Percentiles rank a stretch among this genome's conserved stretches.
Conservation (phyloP, 495 filamentous ascomycete species). For the Patellaria atrata region DNA sequence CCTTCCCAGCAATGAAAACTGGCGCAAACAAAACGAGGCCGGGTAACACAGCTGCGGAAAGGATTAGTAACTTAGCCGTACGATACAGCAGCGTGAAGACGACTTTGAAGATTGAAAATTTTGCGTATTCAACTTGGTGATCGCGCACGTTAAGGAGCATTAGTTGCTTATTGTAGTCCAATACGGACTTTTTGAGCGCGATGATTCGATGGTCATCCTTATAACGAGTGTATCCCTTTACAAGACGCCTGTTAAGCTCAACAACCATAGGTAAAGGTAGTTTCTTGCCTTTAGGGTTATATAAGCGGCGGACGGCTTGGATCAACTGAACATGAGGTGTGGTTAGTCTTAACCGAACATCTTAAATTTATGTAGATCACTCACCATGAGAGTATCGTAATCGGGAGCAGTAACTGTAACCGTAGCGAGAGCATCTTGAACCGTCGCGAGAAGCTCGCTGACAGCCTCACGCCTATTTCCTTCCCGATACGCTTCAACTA, state of each 20-base stretch:
- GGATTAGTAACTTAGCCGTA: conserved; percentile 53
- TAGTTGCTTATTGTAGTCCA: conserved; percentile 78
- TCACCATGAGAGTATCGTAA: conserved; percentile 91
- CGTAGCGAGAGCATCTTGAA: conserved; percentile 68
- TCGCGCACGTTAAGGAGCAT: conserved; percentile 76
- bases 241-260: conserved; percentile 85
- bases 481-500: conserved; percentile 72
- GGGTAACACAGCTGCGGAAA: conserved; percentile 72
- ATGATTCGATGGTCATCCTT: conserved; percentile 82
- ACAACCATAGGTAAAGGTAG: conserved; percentile 87
- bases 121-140: conserved; percentile 90
- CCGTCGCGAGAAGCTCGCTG: conserved; percentile 61
- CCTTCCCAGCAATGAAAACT: conserved; percentile 78
- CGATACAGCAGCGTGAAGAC: conserved; percentile 68
- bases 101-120: conserved; percentile 60
- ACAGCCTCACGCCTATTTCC: conserved; percentile 78
- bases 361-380: conserved; percentile 12
- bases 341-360: conserved; percentile 1
- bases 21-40: conserved; percentile 79
- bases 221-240: conserved; percentile 83
- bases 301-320: conserved; percentile 85
- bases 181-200: conserved; percentile 61
- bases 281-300: conserved; percentile 89
- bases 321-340: conserved; percentile 41
- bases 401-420: conserved; percentile 91